These are phyloP conservation scores for Ophiostoma perfectum DNA, from an alignment of 2,329 filamentous ascomycete species.

Conservation along the genomic window DNA sequence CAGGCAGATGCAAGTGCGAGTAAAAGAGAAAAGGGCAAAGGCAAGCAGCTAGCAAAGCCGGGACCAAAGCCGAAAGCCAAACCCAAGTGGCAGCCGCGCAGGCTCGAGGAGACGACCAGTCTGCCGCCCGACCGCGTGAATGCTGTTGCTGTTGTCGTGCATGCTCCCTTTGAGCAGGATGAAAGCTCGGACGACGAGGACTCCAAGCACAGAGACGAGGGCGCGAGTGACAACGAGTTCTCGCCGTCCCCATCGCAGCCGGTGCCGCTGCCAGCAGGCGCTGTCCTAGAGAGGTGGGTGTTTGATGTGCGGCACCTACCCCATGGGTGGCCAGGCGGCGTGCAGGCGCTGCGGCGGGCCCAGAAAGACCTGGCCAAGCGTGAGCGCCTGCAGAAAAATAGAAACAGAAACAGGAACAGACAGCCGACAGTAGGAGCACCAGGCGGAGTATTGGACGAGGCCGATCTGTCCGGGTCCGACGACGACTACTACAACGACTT, in stretches of 20 bases:
- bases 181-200: neutral
- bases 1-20: neutral
- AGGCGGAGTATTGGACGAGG: neutral
- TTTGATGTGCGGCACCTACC: constrained; percentile 54
- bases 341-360: constrained; percentile 32
- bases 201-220: neutral
- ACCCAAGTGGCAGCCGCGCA: neutral
- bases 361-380: constrained; percentile 23
- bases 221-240: neutral
- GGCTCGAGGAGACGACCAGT: neutral
- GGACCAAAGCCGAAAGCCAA: neutral
- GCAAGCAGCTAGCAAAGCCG: neutral
- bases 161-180: constrained; percentile 22
- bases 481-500: constrained; percentile 3
- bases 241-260: neutral
- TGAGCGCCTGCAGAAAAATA: neutral
- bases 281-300: constrained; percentile 56
- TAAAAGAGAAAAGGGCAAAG: neutral
- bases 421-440: neutral
- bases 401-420: constrained; percentile 13
- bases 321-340: constrained; percentile 35
- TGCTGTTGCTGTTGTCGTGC: constrained; percentile 23
- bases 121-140: constrained; percentile 19
- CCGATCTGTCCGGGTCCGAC: constrained; percentile 1
- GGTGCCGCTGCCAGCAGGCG: constrained; percentile 30